Percentiles rank a stretch among this genome's conserved stretches.
Conservation (phyloP, 163 green algal species). For the Volvox carteri region DNA sequence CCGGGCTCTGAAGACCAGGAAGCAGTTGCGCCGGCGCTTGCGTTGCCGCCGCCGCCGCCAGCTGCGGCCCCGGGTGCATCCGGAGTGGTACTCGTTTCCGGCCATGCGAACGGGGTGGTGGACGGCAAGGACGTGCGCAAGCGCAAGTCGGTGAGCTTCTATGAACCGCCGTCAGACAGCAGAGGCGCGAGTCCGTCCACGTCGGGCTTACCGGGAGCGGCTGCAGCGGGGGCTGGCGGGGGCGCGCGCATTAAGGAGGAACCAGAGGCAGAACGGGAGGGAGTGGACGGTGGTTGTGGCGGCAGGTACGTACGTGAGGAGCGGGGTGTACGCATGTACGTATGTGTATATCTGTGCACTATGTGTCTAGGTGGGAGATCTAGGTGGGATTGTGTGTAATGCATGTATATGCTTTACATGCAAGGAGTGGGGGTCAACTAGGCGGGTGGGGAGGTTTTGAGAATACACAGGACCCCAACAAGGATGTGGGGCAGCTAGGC, state of each 20-base stretch:
- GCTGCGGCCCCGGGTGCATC: constrained; percentile 1
- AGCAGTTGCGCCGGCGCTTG: neutral
- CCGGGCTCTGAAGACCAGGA: neutral
- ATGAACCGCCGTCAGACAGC: neutral
- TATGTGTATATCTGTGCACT: too few species aligned
- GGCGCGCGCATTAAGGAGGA: constrained; percentile 43
- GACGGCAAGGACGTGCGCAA: neutral
- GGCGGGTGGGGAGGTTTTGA: too few species aligned
- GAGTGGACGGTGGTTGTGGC: constrained; percentile 1
- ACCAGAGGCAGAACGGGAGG: constrained; percentile 48
- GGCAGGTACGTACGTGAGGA: neutral
- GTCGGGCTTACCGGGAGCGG: neutral
- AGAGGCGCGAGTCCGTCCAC: neutral
- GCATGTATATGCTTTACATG: too few species aligned
- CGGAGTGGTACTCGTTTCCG: neutral
- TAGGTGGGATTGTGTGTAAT: too few species aligned
- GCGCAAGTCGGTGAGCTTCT: constrained; percentile 23
- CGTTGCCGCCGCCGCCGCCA: neutral
- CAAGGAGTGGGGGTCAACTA: too few species aligned
- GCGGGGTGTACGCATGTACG: too few species aligned
- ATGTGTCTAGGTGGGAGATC: too few species aligned
- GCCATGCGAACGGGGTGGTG: neutral
- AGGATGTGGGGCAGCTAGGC: too few species aligned
- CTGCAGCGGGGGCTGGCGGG: neutral
- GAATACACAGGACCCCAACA: too few species aligned